Evolutionary conservation across 2,329 filamentous ascomycete genomes (phyloP).

Genomic region (Sphaerulina musiva): DNA sequence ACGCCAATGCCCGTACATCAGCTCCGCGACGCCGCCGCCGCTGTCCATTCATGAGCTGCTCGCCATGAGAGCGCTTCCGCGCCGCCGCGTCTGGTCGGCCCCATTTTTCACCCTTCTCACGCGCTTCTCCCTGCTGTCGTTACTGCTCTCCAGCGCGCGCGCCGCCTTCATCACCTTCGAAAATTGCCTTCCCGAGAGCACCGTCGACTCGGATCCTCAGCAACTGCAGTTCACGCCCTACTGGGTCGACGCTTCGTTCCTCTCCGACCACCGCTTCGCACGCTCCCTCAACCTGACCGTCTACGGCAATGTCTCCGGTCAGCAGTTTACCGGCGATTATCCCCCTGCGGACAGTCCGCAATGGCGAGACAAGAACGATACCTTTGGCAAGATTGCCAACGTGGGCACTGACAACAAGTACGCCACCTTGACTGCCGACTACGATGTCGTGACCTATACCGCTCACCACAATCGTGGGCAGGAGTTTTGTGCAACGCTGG

Average conservation of each 20-base stretch:
- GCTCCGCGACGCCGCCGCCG: neutral
- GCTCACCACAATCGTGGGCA: constrained; percentile 52
- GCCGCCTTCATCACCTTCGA: constrained; percentile 69
- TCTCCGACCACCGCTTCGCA: constrained; percentile 47
- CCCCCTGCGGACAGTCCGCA: constrained; percentile 54
- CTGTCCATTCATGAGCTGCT: constrained; percentile 5
- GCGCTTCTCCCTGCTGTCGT: constrained; percentile 33
- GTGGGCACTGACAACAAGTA: constrained; percentile 57
- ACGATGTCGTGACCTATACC: constrained; percentile 71
- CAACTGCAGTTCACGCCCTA: constrained; percentile 75
- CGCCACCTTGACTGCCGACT: constrained; percentile 65
- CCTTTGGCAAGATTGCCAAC: constrained; percentile 70
- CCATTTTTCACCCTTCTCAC: constrained; percentile 9
- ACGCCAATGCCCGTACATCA: neutral
- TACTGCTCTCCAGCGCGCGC: constrained; percentile 40
- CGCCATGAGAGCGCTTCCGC: constrained; percentile 20
- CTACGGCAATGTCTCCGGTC: constrained; percentile 86
- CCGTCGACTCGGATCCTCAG: constrained; percentile 51
- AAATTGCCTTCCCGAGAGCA: constrained; percentile 66
- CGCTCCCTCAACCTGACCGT: constrained; percentile 70
- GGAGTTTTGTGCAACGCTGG: constrained; percentile 59
- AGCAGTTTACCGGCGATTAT: constrained; percentile 50
- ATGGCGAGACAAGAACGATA: constrained; percentile 55
- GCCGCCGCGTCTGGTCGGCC: constrained; percentile 16
- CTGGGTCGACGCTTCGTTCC: constrained; percentile 66